These are phyloP conservation scores for Sequoiadendron giganteum DNA, from an alignment of 75 land plant species.

Conservation along the genomic window DNA sequence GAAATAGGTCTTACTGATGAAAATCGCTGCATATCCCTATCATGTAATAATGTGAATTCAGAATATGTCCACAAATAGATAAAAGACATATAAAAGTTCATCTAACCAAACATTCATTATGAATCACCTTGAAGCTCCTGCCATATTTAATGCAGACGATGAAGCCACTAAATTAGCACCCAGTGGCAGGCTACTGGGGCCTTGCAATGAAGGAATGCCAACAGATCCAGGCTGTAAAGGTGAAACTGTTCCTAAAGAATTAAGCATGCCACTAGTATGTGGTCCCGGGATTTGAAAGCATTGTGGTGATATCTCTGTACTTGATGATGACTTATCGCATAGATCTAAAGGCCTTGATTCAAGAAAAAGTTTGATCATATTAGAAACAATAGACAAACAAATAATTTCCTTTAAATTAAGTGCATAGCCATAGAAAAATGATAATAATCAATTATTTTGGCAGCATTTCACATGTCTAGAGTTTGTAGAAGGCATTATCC, in stretches of 20 bases:
- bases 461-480: background rate
- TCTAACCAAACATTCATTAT: background rate
- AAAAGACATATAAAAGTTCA: background rate
- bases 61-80: background rate
- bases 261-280: conserved; percentile 44
- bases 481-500: background rate
- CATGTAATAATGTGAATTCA: background rate
- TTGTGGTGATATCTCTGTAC: conserved; percentile 43
- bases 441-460: conserved; percentile 2
- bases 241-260: conserved; percentile 39
- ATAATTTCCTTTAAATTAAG: background rate
- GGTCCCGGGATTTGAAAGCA: conserved; percentile 47
- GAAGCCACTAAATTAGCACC: conserved; percentile 41
- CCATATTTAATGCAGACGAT: conserved; percentile 38
- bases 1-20: conserved; percentile 33
- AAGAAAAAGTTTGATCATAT: conserved; percentile 8
- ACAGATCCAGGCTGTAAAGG: conserved; percentile 43
- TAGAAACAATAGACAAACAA: conserved; percentile 9
- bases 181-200: conserved; percentile 41
- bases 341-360: conserved; percentile 86
- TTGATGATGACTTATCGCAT: conserved; percentile 49
- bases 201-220: conserved; percentile 43
- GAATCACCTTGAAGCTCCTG: conserved; percentile 36
- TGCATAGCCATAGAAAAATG: background rate
- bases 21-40: conserved; percentile 70